These are phyloP conservation scores for Yamadazyma takamatsuzukensis DNA, from an alignment of 805 yeast genomes.

Conservation along the genomic window DNA sequence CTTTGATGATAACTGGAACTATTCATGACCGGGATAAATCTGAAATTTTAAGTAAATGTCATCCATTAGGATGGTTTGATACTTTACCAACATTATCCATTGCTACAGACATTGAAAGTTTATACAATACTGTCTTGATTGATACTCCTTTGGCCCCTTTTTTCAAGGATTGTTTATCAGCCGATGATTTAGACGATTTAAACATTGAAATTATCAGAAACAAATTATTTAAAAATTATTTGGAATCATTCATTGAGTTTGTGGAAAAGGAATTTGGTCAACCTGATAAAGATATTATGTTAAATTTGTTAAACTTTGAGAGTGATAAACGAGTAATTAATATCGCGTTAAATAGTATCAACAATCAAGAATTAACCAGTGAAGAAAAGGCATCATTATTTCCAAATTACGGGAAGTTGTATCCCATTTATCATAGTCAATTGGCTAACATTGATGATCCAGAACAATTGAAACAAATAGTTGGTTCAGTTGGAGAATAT, in stretches of 20 bases:
- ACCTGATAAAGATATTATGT: conserved; percentile 84
- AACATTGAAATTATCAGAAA: conserved; percentile 95
- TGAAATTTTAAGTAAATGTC: conserved; percentile 86
- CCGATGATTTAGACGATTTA: conserved; percentile 88
- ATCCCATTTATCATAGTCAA: conserved; percentile 62
- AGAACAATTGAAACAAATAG: conserved; percentile 70
- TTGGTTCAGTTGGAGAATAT: conserved; percentile 64
- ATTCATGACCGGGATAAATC: conserved; percentile 89
- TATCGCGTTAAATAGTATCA: conserved; percentile 85
- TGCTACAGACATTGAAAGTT: conserved; percentile 91
- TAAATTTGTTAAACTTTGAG: conserved; percentile 74
- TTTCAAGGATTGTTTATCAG: conserved; percentile 82
- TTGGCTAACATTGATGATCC: conserved; percentile 78
- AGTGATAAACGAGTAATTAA: conserved; percentile 94
- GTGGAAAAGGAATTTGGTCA: conserved; percentile 55
- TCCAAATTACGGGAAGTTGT: conserved; percentile 80
- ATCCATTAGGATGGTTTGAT: conserved; percentile 98
- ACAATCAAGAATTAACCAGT: conserved; percentile 66
- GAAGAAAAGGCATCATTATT: conserved; percentile 69
- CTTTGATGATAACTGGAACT: conserved; percentile 94
- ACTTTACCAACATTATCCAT: conserved; percentile 92
- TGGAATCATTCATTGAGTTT: conserved; percentile 80
- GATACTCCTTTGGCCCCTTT: conserved; percentile 98
- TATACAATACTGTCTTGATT: conserved; percentile 86
- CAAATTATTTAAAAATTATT: conserved; percentile 85